A percentile compares a stretch with the other conserved stretches of the same genome.
Conservation (phyloP, 179 eudicot genomes). For the Dionaea muscipula region DNA sequence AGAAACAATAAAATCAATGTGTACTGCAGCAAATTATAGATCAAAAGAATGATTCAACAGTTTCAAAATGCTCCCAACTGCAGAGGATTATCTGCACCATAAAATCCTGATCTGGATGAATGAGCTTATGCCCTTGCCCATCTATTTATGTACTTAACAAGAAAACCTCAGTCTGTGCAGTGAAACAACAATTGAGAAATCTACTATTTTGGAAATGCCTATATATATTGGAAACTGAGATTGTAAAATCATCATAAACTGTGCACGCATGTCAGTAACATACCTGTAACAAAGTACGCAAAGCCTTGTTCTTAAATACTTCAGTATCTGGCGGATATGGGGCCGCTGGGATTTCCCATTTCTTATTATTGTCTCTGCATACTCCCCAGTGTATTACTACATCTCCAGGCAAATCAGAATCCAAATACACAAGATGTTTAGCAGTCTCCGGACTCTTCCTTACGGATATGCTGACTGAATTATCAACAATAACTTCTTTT, state of each 20-base stretch:
- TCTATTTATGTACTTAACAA: background rate
- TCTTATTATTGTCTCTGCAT: slow-evolving; percentile 35
- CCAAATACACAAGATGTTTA: slow-evolving; percentile 42
- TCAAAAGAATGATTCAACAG: background rate
- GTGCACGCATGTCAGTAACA: background rate
- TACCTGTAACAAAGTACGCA: slow-evolving; percentile 82
- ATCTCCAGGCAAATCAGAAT: slow-evolving; percentile 71
- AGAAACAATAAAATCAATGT: background rate
- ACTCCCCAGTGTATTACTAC: slow-evolving; percentile 86
- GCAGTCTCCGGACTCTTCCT: slow-evolving; percentile 43
- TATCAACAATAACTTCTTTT: slow-evolving; percentile 39
- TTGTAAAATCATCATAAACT: no score
- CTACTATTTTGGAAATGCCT: no score
- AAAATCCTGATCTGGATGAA: background rate
- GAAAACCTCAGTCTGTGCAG: background rate
- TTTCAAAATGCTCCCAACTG: background rate
- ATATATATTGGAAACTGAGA: no score
- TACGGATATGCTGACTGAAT: slow-evolving; percentile 43
- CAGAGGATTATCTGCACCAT: background rate
- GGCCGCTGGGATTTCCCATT: slow-evolving; percentile 63
- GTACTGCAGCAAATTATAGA: background rate
- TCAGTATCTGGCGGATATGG: slow-evolving; percentile 70
- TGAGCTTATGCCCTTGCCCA: background rate
- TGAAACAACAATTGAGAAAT: background rate
- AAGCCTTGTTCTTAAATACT: slow-evolving; percentile 66